Base-by-base conservation (phyloP, 345 rosid genomes). In the Orychophragmus violaceus region DNA sequence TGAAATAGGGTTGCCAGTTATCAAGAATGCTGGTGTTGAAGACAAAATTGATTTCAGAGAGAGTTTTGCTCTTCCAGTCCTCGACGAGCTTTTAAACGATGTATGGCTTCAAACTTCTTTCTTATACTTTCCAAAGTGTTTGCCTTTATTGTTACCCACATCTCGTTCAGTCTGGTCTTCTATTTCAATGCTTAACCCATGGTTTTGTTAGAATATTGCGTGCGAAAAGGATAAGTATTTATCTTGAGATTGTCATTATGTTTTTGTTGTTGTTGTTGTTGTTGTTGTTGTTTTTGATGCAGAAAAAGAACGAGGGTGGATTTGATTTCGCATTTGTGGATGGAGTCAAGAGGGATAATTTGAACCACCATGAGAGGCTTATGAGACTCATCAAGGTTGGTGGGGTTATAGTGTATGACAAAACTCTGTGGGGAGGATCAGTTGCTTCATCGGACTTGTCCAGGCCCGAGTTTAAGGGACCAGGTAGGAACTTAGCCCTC, bases 301-400 rank as follows among this genome's bases (percentile, higher is more conserved):
- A 82, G 87, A 58, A 37, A 21, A 49, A 37, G 19, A 75, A 78
- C 9, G 70, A 78, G 53, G 76, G 78, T 41, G 78, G 72, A 18
- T 80, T 73, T 2, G 92, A 84, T 52, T 83, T 77, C 19, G 84
- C 85, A 23, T 88, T 70, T 33, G 87, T 86, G 7, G 88, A 86
- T 30, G 90, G 84, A 0, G 85, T 84, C 68, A 88, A 88, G 69
- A 14, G 11, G 8, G 75, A 77, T 18, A 80, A 70, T 52, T 74
- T 73, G 57, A 69, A 77, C 5, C 83, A 86, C 77, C 96, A 88
- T 39, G 88, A 86, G 72, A 81, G 74, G 71, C 19, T 84, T 8
- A 25, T 83, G 81, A 86, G 82, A 48, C 39, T 84, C 23, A 68
- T 84, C 63, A 88, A 64, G 59, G 62, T 79, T n/a, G 87, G 92